phyloP scores from a whole-genome alignment of 345 rosid species.

The Arabidopsis suecica region DNA sequence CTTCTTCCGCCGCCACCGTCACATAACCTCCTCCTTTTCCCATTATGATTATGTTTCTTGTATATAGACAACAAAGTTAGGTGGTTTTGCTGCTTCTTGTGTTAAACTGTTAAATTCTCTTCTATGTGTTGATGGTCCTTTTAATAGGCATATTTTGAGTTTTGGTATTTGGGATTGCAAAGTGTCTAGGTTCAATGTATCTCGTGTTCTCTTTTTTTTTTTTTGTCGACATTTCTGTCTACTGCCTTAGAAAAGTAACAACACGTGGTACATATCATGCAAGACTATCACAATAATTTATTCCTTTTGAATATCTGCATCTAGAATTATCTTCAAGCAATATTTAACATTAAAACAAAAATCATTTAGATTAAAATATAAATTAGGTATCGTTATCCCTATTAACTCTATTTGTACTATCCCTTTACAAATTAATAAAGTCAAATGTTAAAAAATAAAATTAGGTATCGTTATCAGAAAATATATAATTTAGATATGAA shows the following conservation, averaged over 20 bases:
- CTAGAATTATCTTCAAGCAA: background rate
- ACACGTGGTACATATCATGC: slow-evolving; percentile 27
- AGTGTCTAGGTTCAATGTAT: slow-evolving; percentile 81
- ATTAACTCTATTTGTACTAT: too few species aligned
- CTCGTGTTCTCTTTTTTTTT: slow-evolving; percentile 30
- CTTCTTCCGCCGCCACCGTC: slow-evolving; percentile 24
- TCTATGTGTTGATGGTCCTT: background rate
- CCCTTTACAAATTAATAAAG: too few species aligned
- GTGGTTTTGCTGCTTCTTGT: background rate
- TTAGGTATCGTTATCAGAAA: too few species aligned
- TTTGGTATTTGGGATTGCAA: slow-evolving; percentile 4
- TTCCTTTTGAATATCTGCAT: background rate
- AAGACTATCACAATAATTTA: background rate
- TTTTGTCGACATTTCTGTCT: background rate
- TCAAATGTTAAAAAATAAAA: too few species aligned
- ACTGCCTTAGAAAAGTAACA: background rate
- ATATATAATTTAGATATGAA: too few species aligned
- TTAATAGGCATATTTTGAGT: slow-evolving; percentile 35
- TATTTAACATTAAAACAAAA: too few species aligned
- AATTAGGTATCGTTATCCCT: too few species aligned
- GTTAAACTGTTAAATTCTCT: background rate
- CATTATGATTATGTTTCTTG: background rate
- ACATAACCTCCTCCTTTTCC: slow-evolving; percentile 23
- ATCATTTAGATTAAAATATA: too few species aligned
- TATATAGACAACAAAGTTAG: background rate